Conservation (phyloP, 768 basidiomycete genomes). For the Inosperma sp. region DNA sequence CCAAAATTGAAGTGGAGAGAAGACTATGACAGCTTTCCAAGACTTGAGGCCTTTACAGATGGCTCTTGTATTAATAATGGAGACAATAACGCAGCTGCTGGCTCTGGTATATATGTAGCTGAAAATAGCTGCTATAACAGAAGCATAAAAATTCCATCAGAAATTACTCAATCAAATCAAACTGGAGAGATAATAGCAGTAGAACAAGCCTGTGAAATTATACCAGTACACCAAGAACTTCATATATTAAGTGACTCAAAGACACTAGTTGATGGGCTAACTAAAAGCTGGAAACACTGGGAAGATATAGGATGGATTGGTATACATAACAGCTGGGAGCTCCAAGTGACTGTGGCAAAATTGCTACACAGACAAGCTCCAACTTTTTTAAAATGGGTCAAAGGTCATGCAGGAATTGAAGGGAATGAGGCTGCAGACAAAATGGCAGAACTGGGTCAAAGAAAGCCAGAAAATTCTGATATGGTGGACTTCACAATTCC, state of each 20-base stretch:
- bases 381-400: neutral
- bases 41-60: constrained; percentile 1
- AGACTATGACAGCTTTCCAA: neutral
- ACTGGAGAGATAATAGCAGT: constrained; percentile 4
- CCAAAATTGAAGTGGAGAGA: neutral
- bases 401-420: neutral
- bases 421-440: constrained; percentile 4
- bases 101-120: neutral
- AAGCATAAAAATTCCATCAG: neutral
- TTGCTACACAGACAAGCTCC: neutral
- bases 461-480: neutral
- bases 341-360: neutral
- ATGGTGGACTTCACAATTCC: neutral
- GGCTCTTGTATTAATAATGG: neutral
- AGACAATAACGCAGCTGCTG: neutral
- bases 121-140: neutral
- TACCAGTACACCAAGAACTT: constrained; percentile 7
- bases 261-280: constrained; percentile 6
- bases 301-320: constrained; percentile 24
- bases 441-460: neutral
- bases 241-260: constrained; percentile 7
- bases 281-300: constrained; percentile 16
- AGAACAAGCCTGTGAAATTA: neutral
- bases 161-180: neutral
- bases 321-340: constrained; percentile 10